These are phyloP conservation scores for Jasminum sambac DNA, from an alignment of 257 asterid genomes.

Conservation along the genomic window DNA sequence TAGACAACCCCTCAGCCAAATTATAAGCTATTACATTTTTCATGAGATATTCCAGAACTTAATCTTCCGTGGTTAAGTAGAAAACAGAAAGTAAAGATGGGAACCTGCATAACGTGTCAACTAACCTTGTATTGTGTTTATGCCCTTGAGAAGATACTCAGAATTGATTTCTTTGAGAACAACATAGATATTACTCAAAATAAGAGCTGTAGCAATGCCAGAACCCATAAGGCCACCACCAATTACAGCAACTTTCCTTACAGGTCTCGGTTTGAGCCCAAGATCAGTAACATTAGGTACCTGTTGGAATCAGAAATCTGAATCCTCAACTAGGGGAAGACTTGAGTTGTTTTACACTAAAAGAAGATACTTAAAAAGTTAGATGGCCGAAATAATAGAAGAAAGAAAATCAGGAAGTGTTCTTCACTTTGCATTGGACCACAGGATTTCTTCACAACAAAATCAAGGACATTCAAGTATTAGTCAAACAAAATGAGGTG, in stretches of 20 bases:
- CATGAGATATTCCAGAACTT: conserved; percentile 11
- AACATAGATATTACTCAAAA: conserved; percentile 62
- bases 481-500: neutral
- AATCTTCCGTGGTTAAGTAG: conserved; percentile 12
- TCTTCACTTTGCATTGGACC: neutral
- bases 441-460: neutral
- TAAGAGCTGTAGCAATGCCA: conserved; percentile 89
- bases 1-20: conserved; percentile 11
- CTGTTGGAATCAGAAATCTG: conserved; percentile 37
- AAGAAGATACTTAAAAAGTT: conserved; percentile 7
- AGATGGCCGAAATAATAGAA: neutral
- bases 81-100: conserved; percentile 13
- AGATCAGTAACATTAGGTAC: conserved; percentile 84
- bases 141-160: conserved; percentile 85
- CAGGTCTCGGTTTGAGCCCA: conserved; percentile 88
- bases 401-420: neutral
- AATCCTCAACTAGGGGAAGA: conserved; percentile 6
- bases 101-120: conserved; percentile 16
- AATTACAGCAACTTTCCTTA: conserved; percentile 82
- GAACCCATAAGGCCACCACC: conserved; percentile 99
- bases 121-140: conserved; percentile 78
- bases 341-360: neutral
- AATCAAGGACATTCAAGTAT: neutral
- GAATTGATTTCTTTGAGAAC: conserved; percentile 84
- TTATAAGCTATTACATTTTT: conserved; percentile 12